phyloP scores from a whole-genome alignment of 352 stramenopile genomes.

The Phytopythium mirpurense region DNA sequence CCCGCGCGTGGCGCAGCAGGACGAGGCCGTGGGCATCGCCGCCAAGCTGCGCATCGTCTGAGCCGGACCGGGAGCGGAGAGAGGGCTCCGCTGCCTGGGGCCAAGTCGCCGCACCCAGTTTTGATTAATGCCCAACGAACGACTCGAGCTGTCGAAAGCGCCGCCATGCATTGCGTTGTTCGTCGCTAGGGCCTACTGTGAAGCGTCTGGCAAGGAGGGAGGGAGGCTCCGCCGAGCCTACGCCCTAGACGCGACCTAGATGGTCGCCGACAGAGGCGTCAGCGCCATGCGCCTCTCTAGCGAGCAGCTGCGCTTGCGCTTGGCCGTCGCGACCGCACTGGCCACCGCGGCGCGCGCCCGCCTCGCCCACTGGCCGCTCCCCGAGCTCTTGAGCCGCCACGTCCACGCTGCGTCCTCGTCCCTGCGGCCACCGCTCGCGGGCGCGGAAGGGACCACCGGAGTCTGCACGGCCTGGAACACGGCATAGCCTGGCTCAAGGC shows the following conservation, averaged over 20 bases:
- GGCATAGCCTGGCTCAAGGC: too few relatives aligned
- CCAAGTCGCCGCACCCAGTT: too few relatives aligned
- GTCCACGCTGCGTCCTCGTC: neutral
- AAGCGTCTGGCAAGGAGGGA: too few relatives aligned
- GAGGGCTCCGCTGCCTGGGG: too few relatives aligned
- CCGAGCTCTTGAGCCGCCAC: neutral
- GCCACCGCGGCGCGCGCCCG: neutral
- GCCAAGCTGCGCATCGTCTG: constrained; percentile 53
- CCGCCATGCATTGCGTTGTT: too few relatives aligned
- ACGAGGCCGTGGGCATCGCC: constrained; percentile 30
- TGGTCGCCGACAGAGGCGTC: neutral
- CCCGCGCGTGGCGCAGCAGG: constrained; percentile 26
- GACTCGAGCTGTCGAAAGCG: too few relatives aligned
- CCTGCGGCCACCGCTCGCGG: neutral
- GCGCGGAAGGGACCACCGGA: neutral
- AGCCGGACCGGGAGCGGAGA: too few relatives aligned
- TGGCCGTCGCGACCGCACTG: neutral
- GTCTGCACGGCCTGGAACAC: neutral
- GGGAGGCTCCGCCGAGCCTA: neutral
- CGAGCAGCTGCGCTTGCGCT: too few relatives aligned
- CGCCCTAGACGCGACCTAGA: neutral
- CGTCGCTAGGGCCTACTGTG: too few relatives aligned
- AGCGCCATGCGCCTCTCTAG: too few relatives aligned
- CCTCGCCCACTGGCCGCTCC: neutral
- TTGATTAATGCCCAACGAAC: neutral